Evolutionary conservation across 106 monocot species (phyloP).

Genomic region (Allium fistulosum): DNA sequence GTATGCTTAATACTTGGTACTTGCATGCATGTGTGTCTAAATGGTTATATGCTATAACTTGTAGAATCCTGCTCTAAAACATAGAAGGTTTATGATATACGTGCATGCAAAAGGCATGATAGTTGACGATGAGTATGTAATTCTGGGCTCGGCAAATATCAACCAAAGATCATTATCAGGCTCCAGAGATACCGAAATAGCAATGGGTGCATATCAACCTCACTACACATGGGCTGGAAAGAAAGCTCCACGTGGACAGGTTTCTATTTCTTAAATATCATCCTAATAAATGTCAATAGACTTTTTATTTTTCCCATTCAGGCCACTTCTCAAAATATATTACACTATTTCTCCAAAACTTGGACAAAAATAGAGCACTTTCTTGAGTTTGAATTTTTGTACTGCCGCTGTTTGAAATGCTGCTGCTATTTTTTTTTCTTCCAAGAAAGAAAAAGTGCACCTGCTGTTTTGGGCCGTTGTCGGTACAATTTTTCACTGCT

Average conservation of each 20-base stretch:
- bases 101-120: constrained; percentile 92
- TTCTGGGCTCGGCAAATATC: constrained; percentile 83
- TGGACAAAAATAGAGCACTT: too few species aligned
- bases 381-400: too few species aligned
- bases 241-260: constrained; percentile 70
- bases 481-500: too few species aligned
- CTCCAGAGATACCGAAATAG: constrained; percentile 77
- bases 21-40: neutral
- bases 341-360: too few species aligned
- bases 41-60: neutral
- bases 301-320: too few species aligned
- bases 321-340: too few species aligned
- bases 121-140: constrained; percentile 83
- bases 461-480: too few species aligned
- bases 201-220: constrained; percentile 81
- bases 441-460: too few species aligned
- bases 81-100: constrained; percentile 82
- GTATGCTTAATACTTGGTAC: too few species aligned
- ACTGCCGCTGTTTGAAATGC: too few species aligned
- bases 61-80: constrained; percentile 36
- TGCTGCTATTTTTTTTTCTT: too few species aligned
- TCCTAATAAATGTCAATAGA: too few species aligned
- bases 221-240: constrained; percentile 49
- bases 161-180: constrained; percentile 79
- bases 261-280: neutral